phyloP scores from a whole-genome alignment of 1,139 yeast genomes.

The Blastobotrys apis region DNA sequence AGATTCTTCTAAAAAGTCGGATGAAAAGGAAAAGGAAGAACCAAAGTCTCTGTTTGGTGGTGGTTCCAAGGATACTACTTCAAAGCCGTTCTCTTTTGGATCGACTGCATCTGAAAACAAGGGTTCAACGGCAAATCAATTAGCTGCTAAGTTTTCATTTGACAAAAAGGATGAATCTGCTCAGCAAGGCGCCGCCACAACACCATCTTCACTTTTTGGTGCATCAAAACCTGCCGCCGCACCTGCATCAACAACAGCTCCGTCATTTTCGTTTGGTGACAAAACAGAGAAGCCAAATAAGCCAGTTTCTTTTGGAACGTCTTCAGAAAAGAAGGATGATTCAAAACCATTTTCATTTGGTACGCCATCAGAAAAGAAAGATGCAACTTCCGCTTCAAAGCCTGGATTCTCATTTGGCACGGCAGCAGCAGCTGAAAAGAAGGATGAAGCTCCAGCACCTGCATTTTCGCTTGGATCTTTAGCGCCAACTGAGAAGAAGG shows the following conservation, averaged over 20 bases:
- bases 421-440: constrained; percentile 8
- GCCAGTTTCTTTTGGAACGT: not conserved
- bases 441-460: constrained; percentile 19
- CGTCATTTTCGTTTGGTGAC: not conserved
- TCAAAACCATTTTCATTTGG: constrained; percentile 8
- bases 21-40: constrained; percentile 4
- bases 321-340: too few species aligned
- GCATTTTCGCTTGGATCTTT: constrained; percentile 27
- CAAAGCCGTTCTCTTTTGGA: not conserved
- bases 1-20: too few species aligned
- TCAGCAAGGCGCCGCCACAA: too few species aligned
- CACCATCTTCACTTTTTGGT: too few species aligned
- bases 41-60: not conserved
- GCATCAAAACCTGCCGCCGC: too few species aligned
- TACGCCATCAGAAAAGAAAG: not conserved
- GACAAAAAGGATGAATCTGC: too few species aligned
- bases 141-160: too few species aligned
- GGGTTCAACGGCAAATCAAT: too few species aligned
- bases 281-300: not conserved
- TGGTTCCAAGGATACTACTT: too few species aligned
- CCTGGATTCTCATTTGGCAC: constrained; percentile 32
- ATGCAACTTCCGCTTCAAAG: constrained; percentile 10
- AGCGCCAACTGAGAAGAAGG: constrained; percentile 26
- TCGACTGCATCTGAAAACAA: too few species aligned
- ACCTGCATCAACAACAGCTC: too few species aligned